Conservation (phyloP, 2,329 filamentous ascomycete genomes). For the Berkeleyomyces basicola region DNA sequence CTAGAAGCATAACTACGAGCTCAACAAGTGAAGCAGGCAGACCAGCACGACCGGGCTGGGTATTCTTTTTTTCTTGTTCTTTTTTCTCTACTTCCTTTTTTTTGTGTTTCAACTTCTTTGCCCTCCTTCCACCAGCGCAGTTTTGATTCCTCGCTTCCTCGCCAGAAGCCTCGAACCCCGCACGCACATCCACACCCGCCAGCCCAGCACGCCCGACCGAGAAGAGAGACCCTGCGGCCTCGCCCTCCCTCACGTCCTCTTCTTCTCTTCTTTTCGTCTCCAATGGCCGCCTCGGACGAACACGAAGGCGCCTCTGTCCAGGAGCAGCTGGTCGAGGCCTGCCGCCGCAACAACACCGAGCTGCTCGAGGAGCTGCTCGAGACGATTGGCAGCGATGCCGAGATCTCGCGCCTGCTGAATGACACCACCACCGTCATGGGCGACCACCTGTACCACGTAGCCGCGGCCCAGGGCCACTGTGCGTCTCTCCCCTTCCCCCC, state of each 20-base stretch:
- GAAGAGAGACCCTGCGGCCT: too few relatives aligned
- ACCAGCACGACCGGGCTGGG: too few relatives aligned
- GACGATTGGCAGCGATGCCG: conserved; percentile 40
- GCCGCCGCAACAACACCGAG: conserved; percentile 79
- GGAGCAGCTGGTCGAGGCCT: conserved; percentile 83
- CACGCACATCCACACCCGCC: neutral
- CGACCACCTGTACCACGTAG: conserved; percentile 78
- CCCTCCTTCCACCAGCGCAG: too few relatives aligned
- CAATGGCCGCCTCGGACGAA: conserved; percentile 8
- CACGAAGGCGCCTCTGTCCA: conserved; percentile 63
- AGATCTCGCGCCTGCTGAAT: conserved; percentile 69
- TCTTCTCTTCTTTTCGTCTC: neutral
- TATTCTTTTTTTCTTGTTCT: conserved; percentile 7
- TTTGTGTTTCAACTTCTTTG: neutral
- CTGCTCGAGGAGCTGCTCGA: conserved; percentile 62
- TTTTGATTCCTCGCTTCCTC: neutral
- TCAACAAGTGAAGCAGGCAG: too few relatives aligned
- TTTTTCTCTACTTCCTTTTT: neutral
- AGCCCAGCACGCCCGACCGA: too few relatives aligned
- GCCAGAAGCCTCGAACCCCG: neutral
- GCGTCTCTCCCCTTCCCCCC: conserved; percentile 22
- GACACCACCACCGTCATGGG: conserved; percentile 70
- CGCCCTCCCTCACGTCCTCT: too few relatives aligned
- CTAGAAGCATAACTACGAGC: too few relatives aligned
- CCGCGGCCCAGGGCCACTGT: conserved; percentile 75